Percentiles rank a stretch among this genome's conserved stretches.
Evolutionary conservation across 1,284 basidiomycete genomes (phyloP).

Genomic region (Singerocomus inundabilis): DNA sequence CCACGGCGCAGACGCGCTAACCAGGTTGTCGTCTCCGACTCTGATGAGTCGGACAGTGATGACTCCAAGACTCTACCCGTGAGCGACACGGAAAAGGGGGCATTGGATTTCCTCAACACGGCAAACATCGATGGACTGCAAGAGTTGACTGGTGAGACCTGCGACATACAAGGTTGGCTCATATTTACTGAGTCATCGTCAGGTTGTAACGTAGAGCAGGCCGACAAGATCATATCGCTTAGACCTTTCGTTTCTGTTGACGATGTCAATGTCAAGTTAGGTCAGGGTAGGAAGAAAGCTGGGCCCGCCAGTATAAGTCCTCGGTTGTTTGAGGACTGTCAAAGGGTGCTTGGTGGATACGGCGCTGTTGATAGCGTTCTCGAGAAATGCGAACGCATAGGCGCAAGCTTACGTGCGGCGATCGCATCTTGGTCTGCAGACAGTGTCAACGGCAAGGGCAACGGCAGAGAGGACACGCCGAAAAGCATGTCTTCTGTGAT

Average conservation of each 20-base stretch:
- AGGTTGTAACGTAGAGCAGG: conserved; percentile 87
- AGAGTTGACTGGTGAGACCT: conserved; percentile 80
- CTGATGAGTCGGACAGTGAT: conserved; percentile 50
- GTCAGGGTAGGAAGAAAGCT: conserved; percentile 80
- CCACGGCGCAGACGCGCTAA: conserved; percentile 51
- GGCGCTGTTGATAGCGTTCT: conserved; percentile 89
- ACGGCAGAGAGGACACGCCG: conserved; percentile 30
- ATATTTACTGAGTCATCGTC: conserved; percentile 15
- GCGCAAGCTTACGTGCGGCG: conserved; percentile 60
- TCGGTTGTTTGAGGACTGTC: conserved; percentile 89
- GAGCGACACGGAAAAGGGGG: conserved; percentile 41
- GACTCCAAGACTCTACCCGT: conserved; percentile 26
- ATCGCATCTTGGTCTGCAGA: conserved; percentile 77
- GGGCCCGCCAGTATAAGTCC: conserved; percentile 81
- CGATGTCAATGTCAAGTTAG: conserved; percentile 77
- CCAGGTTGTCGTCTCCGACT: conserved; percentile 65
- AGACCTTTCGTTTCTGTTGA: conserved; percentile 82
- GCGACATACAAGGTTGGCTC: neutral
- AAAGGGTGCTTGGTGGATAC: conserved; percentile 87
- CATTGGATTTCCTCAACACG: conserved; percentile 86
- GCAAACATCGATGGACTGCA: conserved; percentile 73
- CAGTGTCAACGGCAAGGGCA: conserved; percentile 43
- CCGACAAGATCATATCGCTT: conserved; percentile 73
- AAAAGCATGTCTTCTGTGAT: conserved; percentile 27
- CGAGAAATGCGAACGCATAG: conserved; percentile 85